A percentile compares a stretch with the other conserved stretches of the same genome.
Evolutionary conservation across 2,329 filamentous ascomycete genomes (phyloP).

Genomic region (Alternaria viburni): DNA sequence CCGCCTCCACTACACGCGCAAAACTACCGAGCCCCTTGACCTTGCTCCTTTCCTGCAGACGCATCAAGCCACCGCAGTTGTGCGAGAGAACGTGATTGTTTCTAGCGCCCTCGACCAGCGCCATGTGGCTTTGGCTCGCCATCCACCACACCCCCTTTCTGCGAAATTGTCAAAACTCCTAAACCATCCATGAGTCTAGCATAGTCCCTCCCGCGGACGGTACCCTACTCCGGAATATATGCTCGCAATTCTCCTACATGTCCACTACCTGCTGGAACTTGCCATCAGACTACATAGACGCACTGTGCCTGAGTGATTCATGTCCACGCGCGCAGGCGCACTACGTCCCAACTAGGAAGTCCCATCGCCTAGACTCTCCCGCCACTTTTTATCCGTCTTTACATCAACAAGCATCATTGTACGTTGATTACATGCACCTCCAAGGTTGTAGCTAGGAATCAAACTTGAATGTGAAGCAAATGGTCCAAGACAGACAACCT

Average conservation of each 20-base stretch:
- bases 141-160: slow-evolving; percentile 8
- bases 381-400: slow-evolving; percentile 1
- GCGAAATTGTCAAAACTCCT: background rate
- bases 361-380: background rate
- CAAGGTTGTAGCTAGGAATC: background rate
- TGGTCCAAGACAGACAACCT: background rate
- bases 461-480: background rate
- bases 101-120: slow-evolving; percentile 8
- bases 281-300: background rate
- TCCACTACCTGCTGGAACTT: background rate
- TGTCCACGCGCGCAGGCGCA: background rate
- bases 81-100: slow-evolving; percentile 1
- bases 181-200: background rate
- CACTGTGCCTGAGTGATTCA: slow-evolving; percentile 1
- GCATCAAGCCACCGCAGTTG: background rate
- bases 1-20: background rate
- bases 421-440: background rate
- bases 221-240: background rate
- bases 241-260: background rate
- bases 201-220: background rate
- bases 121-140: slow-evolving; percentile 3
- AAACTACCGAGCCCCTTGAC: slow-evolving; percentile 4
- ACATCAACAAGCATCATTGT: background rate
- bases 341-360: slow-evolving; percentile 5
- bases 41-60: slow-evolving; percentile 1